Conservation (phyloP, 805 yeast genomes). For the Pichia thaimueangensis region DNA sequence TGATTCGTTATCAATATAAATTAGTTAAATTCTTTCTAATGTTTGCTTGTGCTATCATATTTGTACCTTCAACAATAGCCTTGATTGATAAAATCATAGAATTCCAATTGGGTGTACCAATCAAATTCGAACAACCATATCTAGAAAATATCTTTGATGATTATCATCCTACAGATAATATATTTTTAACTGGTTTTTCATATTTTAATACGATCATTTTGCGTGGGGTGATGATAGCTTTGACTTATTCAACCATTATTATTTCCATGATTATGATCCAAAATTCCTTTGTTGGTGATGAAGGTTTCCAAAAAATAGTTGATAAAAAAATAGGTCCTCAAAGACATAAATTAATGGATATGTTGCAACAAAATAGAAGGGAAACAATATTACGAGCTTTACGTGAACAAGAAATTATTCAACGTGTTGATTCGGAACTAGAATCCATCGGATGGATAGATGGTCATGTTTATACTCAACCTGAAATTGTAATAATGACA, state of each 20-base stretch:
- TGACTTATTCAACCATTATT: conserved; percentile 20
- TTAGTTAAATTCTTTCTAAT: conserved; percentile 8
- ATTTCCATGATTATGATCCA: conserved; percentile 31
- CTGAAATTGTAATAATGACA: neutral
- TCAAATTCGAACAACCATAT: conserved; percentile 15
- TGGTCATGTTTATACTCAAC: neutral
- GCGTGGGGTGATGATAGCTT: conserved; percentile 15
- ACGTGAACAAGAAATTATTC: neutral
- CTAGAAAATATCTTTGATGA: neutral
- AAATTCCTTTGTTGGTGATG: conserved; percentile 67
- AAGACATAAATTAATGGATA: conserved; percentile 16
- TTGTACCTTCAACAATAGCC: conserved; percentile 56
- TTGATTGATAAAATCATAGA: conserved; percentile 47
- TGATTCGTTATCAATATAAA: conserved; percentile 9
- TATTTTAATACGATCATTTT: conserved; percentile 11
- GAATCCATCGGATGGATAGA: neutral
- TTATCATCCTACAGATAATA: conserved; percentile 25
- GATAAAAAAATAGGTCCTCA: conserved; percentile 53
- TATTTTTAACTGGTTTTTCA: conserved; percentile 1
- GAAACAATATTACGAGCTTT: neutral
- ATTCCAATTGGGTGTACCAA: conserved; percentile 47
- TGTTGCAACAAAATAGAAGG: conserved; percentile 21
- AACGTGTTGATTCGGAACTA: neutral
- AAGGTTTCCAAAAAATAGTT: conserved; percentile 56
- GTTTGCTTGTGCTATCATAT: conserved; percentile 22